These are phyloP conservation scores for Chalciporus piperatus DNA, from an alignment of 768 basidiomycete genomes.

Conservation along the genomic window DNA sequence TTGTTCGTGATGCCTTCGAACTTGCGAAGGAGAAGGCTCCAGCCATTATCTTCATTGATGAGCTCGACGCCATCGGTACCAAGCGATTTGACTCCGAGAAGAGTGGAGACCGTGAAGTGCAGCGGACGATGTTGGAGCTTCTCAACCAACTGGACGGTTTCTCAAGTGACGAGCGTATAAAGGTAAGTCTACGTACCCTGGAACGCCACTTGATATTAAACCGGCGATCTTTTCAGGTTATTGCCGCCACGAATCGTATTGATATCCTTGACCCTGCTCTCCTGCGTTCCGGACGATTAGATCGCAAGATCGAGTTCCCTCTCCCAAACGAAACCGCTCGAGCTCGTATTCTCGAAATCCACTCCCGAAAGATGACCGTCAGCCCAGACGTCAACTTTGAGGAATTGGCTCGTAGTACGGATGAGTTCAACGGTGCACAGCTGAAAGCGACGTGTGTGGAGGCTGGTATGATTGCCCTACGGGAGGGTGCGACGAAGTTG, in stretches of 20 bases:
- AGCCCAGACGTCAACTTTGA: conserved; percentile 91
- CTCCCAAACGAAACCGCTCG: conserved; percentile 96
- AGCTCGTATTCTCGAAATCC: conserved; percentile 93
- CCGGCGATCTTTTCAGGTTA: conserved; percentile 58
- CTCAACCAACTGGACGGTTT: conserved; percentile 98
- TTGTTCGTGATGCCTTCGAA: conserved; percentile 97
- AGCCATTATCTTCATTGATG: conserved; percentile 99
- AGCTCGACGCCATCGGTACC: conserved; percentile 97
- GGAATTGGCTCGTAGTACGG: conserved; percentile 93
- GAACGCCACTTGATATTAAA: background rate
- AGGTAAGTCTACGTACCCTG: conserved; percentile 47
- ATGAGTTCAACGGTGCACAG: conserved; percentile 98
- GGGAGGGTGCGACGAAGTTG: conserved; percentile 87
- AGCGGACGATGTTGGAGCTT: conserved; percentile 98
- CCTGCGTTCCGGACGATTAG: conserved; percentile 95
- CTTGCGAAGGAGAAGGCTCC: conserved; percentile 98
- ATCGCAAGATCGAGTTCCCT: conserved; percentile 98
- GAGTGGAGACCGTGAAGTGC: conserved; percentile 98
- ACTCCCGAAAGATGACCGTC: conserved; percentile 93
- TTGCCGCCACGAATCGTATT: conserved; percentile 97
- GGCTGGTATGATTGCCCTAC: conserved; percentile 96
- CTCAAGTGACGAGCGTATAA: conserved; percentile 95
- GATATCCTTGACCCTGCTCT: conserved; percentile 98
- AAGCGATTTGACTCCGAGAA: conserved; percentile 99
- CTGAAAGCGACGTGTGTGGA: conserved; percentile 98